Percentiles rank a stretch among this genome's conserved stretches.
Evolutionary conservation across 2,329 filamentous ascomycete species (phyloP).

Genomic region (Zymoseptoria brevis): DNA sequence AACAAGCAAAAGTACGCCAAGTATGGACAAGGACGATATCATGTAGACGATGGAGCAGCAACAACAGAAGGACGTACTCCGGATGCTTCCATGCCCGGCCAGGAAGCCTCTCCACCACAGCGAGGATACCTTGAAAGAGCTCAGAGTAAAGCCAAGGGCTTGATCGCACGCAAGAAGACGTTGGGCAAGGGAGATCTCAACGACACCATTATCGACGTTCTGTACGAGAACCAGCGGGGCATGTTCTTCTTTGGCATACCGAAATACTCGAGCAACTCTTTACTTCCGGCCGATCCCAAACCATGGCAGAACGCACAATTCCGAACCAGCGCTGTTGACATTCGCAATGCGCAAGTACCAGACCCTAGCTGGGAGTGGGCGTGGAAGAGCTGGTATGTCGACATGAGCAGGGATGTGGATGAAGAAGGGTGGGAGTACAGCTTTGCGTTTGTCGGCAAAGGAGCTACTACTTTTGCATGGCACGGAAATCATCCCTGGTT

Average conservation of each 20-base stretch:
- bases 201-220: constrained; percentile 62
- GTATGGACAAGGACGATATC: constrained; percentile 27
- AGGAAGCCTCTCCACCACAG: constrained; percentile 16
- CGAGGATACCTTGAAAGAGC: constrained; percentile 25
- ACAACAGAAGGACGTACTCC: not conserved
- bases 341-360: constrained; percentile 81
- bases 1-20: constrained; percentile 30
- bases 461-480: constrained; percentile 50
- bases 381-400: constrained; percentile 63
- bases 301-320: constrained; percentile 67
- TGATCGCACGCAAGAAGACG: constrained; percentile 27
- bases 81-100: constrained; percentile 10
- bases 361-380: constrained; percentile 94
- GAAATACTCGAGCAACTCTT: constrained; percentile 77
- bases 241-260: constrained; percentile 81
- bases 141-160: constrained; percentile 22
- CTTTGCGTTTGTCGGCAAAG: constrained; percentile 59
- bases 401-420: constrained; percentile 75
- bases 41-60: constrained; percentile 14
- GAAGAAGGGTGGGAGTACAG: constrained; percentile 96
- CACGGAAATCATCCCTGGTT: constrained; percentile 85
- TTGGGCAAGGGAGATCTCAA: constrained; percentile 28
- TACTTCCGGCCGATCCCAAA: constrained; percentile 76
- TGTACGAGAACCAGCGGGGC: constrained; percentile 94
- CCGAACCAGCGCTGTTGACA: constrained; percentile 56